Evolutionary conservation across 352 stramenopile species (phyloP).

Genomic region (Pythium brassicae): DNA sequence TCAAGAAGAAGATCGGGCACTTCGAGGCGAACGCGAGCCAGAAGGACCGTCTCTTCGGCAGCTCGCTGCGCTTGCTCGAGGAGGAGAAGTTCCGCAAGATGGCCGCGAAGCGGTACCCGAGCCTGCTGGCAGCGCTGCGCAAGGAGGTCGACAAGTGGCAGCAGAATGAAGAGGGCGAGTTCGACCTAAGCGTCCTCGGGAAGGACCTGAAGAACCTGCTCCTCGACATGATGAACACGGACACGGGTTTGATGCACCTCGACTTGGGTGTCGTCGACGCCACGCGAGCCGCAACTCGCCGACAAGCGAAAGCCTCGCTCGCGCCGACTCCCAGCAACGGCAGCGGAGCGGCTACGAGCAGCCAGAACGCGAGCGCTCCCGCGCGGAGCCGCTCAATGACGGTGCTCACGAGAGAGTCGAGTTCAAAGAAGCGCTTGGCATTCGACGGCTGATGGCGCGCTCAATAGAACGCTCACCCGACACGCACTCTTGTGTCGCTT

Average conservation of each 20-base stretch:
- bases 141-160: slow-evolving; percentile 74
- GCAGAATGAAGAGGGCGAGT: slow-evolving; percentile 68
- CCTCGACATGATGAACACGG: slow-evolving; percentile 76
- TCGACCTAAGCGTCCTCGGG: slow-evolving; percentile 65
- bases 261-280: slow-evolving; percentile 52
- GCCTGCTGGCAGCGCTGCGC: slow-evolving; percentile 38
- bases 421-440: slow-evolving; percentile 24
- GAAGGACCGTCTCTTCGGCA: slow-evolving; percentile 74
- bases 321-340: slow-evolving; percentile 27
- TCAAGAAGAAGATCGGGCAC: slow-evolving; percentile 70
- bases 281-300: slow-evolving; percentile 27
- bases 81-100: slow-evolving; percentile 77
- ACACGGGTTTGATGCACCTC: slow-evolving; percentile 82
- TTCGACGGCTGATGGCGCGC: slow-evolving; percentile 19
- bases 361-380: slow-evolving; percentile 15
- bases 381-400: slow-evolving; percentile 37
- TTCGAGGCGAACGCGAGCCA: slow-evolving; percentile 70
- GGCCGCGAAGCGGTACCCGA: slow-evolving; percentile 66
- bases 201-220: slow-evolving; percentile 69
- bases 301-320: slow-evolving; percentile 21
- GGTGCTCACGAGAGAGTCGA: slow-evolving; percentile 19
- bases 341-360: slow-evolving; percentile 10
- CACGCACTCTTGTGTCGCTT: not conserved
- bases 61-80: slow-evolving; percentile 62
- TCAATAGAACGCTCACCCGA: not conserved